Evolutionary conservation across 2,329 filamentous ascomycete species (phyloP), one percentile per base, ranked within the genome.

Genomic region (Beauveria sp.): DNA sequence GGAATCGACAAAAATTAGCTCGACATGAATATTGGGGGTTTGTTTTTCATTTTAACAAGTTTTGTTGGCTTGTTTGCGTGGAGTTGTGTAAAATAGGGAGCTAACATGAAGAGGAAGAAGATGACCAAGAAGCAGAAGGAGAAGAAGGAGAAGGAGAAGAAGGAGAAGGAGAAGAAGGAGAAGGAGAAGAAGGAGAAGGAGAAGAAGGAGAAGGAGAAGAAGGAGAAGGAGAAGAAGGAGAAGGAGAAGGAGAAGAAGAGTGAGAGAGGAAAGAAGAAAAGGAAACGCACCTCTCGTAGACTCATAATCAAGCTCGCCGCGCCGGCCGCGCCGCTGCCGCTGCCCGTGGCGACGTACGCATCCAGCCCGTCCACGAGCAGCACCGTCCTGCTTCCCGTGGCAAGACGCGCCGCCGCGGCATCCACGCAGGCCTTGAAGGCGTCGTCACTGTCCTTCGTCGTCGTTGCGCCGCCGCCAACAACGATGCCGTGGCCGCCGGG

Each of bases 351-450:
- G 40, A 90, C 77, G 30, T 89, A 72, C 22, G 86, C 72, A 69
- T 91, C 88, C 14, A 84, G 76, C 68, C 86, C 84, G 68, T 91
- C 88, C 26, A 90, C 66, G 20, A 91, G 72, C 61, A 91, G 72
- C n/a, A 89, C 75, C 66, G 77, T 81, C 62, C 69, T 70, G 12
- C 64, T 64, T 22, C 18, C 26, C 26, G 53, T 1, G 20, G 42
- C 10, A 16, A 58, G 45, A 1, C 55, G 45, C 7, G 70, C 71
- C 42, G 81, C 62, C 8, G 76, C 77, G 1, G 70, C 71, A 34
- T 75, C 69, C 14, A 84, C 63, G 57, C 73, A 74, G 61, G 65
- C 69, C 54, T 70, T 70, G 28, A 83, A 65, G 14, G 75, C 76
- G 34, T 20, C n/a, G n/a, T 38, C 12, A 38, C 34, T 6, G 14